phyloP scores from a whole-genome alignment of 148 eudicot species.

The Silene uniflora region DNA sequence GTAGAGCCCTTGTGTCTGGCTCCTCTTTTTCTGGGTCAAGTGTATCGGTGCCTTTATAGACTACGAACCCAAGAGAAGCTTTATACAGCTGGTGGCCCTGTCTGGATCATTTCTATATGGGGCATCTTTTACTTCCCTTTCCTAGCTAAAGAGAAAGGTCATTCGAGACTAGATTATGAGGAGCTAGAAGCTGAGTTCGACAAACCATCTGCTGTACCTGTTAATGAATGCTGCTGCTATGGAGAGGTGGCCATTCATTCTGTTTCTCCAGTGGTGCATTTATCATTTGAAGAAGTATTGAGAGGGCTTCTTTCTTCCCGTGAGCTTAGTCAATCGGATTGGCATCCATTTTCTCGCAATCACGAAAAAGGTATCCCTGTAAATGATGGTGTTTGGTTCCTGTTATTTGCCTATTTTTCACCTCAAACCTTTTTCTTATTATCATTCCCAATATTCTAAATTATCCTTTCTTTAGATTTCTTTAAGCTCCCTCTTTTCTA shows the following conservation, averaged over 20 bases:
- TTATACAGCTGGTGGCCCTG: slow-evolving; percentile 29
- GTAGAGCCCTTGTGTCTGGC: slow-evolving; percentile 17
- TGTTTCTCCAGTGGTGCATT: slow-evolving; percentile 16
- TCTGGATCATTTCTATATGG: slow-evolving; percentile 25
- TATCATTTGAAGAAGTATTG: slow-evolving; percentile 24
- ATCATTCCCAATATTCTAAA: neutral
- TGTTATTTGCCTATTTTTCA: neutral
- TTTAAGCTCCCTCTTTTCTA: neutral
- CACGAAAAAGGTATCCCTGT: slow-evolving; percentile 12
- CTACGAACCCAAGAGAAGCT: slow-evolving; percentile 26
- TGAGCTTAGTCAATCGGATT: slow-evolving; percentile 21
- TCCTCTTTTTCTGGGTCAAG: slow-evolving; percentile 23
- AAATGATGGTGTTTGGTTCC: too few species aligned
- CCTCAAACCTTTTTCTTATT: neutral
- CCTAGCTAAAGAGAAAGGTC: slow-evolving; percentile 19
- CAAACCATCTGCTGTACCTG: slow-evolving; percentile 18
- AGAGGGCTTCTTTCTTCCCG: slow-evolving; percentile 20
- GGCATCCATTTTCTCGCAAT: slow-evolving; percentile 18
- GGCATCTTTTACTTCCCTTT: slow-evolving; percentile 23
- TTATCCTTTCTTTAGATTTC: neutral
- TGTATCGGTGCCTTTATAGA: slow-evolving; percentile 27
- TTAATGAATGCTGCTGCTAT: slow-evolving; percentile 20
- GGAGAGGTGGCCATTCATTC: slow-evolving; percentile 25
- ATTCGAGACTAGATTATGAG: slow-evolving; percentile 15
- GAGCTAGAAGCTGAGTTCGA: slow-evolving; percentile 20